Evolutionary conservation across 768 basidiomycete species (phyloP).

Genomic region (Mycena capillaripes): DNA sequence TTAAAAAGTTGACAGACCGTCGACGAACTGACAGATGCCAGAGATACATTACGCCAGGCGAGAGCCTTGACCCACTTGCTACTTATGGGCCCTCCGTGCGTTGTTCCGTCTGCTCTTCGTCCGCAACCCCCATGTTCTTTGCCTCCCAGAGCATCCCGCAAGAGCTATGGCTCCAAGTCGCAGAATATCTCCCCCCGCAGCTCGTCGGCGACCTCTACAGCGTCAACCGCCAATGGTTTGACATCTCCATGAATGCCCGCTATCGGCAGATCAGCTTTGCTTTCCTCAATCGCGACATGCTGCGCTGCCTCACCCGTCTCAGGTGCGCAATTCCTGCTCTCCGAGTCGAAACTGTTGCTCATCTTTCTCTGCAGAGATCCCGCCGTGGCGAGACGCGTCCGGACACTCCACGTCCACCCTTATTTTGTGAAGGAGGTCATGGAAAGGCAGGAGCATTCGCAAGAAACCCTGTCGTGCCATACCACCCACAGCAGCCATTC

Average conservation of each 20-base stretch:
- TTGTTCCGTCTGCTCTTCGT: slow-evolving; percentile 20
- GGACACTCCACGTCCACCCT: slow-evolving; percentile 63
- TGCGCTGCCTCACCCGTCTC: slow-evolving; percentile 39
- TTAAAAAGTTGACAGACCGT: slow-evolving; percentile 15
- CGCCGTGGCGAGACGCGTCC: slow-evolving; percentile 61
- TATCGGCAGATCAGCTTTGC: slow-evolving; percentile 66
- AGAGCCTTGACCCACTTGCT: too few relatives aligned
- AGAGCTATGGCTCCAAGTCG: slow-evolving; percentile 55
- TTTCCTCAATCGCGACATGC: slow-evolving; percentile 60
- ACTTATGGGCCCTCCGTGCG: too few relatives aligned
- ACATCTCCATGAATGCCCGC: slow-evolving; percentile 57
- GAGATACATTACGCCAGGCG: not conserved
- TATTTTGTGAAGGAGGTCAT: slow-evolving; percentile 60
- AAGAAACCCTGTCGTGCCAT: slow-evolving; percentile 8
- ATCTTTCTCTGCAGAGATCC: slow-evolving; percentile 54
- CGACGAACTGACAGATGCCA: slow-evolving; percentile 27
- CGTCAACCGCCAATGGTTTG: slow-evolving; percentile 53
- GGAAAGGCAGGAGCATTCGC: slow-evolving; percentile 40
- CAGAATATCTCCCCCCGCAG: slow-evolving; percentile 50
- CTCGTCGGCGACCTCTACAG: slow-evolving; percentile 49
- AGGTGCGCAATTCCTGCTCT: slow-evolving; percentile 50
- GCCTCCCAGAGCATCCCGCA: slow-evolving; percentile 49
- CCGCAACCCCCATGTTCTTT: slow-evolving; percentile 33
- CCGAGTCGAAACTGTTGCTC: not conserved
- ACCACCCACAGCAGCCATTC: slow-evolving; percentile 16